A percentile compares a stretch with the other conserved stretches of the same genome.
These are phyloP conservation scores for Halophytophthora polymorphica DNA, from an alignment of 352 stramenopile species.

Conservation along the genomic window DNA sequence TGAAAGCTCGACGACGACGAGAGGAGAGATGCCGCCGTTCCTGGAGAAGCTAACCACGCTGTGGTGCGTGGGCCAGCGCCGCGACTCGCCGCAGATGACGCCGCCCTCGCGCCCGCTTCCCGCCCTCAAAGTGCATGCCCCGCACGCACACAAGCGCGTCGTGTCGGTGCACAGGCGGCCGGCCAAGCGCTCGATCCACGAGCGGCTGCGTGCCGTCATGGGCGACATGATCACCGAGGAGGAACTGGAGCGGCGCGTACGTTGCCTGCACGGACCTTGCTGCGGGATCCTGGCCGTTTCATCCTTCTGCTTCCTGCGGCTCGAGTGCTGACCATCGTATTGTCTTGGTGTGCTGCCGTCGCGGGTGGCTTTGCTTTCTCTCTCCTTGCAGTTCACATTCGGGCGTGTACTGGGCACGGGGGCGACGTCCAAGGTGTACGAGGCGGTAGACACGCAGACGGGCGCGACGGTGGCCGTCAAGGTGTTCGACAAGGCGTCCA, in stretches of 20 bases:
- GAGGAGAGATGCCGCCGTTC: constrained; percentile 14
- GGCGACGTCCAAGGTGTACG: constrained; percentile 76
- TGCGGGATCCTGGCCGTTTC: not conserved
- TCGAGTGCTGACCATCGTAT: not conserved
- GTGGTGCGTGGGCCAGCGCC: constrained; percentile 43
- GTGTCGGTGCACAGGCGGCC: constrained; percentile 13
- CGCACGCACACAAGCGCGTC: constrained; percentile 3
- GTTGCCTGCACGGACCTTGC: constrained; percentile 6
- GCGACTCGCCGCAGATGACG: constrained; percentile 22
- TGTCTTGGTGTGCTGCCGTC: constrained; percentile 16
- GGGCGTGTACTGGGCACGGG: constrained; percentile 58
- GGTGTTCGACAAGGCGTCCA: constrained; percentile 79
- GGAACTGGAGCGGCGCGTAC: constrained; percentile 46
- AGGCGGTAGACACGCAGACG: constrained; percentile 47
- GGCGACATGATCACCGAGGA: constrained; percentile 60
- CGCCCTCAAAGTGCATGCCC: constrained; percentile 32
- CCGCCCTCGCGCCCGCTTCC: constrained; percentile 1
- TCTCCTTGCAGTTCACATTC: constrained; percentile 50
- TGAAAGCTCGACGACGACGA: not conserved
- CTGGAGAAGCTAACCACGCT: constrained; percentile 32
- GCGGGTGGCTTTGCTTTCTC: constrained; percentile 10
- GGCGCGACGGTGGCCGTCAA: constrained; percentile 66
- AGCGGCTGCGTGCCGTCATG: constrained; percentile 57
- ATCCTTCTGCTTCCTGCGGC: not conserved
- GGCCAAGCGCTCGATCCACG: constrained; percentile 48